A percentile compares a stretch with the other conserved stretches of the same genome.
phyloP scores from a whole-genome alignment of 2,329 filamentous ascomycete species.

The Diaporthe vexans region DNA sequence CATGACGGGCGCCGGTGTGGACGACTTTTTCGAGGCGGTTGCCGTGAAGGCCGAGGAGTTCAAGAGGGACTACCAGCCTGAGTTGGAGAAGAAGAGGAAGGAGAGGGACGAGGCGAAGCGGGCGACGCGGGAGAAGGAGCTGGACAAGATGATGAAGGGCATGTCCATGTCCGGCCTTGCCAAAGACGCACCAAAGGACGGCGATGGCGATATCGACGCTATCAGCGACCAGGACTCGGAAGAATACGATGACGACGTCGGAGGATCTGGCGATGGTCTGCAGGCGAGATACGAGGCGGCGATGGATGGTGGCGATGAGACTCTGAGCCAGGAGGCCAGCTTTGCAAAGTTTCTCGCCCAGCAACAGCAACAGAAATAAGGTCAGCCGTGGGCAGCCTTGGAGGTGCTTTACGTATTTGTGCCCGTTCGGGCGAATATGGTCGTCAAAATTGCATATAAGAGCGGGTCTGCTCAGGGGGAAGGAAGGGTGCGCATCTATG shows the following conservation, averaged over 20 bases:
- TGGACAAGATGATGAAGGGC: constrained; percentile 94
- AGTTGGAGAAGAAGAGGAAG: constrained; percentile 82
- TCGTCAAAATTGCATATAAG: constrained; percentile 46
- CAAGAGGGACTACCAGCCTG: constrained; percentile 89
- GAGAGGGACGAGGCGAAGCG: constrained; percentile 84
- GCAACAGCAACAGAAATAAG: constrained; percentile 55
- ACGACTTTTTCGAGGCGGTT: constrained; percentile 94
- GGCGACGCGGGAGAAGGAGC: constrained; percentile 80
- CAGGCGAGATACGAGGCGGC: constrained; percentile 84
- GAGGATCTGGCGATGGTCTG: constrained; percentile 73
- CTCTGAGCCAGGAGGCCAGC: constrained; percentile 68
- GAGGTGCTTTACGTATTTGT: background rate
- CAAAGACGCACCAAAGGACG: constrained; percentile 44
- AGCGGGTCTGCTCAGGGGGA: constrained; percentile 13
- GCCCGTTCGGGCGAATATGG: background rate
- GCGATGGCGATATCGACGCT: constrained; percentile 55
- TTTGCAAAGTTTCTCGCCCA: constrained; percentile 72
- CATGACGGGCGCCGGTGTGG: constrained; percentile 91
- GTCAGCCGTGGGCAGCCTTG: background rate
- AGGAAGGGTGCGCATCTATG: constrained; percentile 43
- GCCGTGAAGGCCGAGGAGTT: constrained; percentile 91
- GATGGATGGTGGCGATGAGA: constrained; percentile 70
- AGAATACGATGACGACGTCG: constrained; percentile 69
- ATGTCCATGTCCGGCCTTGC: constrained; percentile 70
- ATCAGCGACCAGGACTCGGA: constrained; percentile 68